phyloP scores from a whole-genome alignment of 805 yeast genomes.

The Candida railenensis region DNA sequence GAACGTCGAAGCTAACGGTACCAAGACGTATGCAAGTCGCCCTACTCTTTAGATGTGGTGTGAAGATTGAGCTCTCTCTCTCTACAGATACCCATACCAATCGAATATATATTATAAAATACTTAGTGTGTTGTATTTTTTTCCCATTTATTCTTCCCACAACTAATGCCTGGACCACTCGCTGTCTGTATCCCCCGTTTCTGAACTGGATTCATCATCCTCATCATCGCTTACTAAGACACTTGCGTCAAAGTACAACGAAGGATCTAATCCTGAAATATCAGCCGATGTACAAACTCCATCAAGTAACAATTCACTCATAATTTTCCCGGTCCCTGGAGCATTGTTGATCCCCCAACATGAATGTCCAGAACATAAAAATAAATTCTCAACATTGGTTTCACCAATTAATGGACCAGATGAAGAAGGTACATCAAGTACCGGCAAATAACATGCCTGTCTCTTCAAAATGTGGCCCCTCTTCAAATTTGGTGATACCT shows the following conservation, averaged over 20 bases:
- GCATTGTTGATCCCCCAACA: conserved; percentile 99
- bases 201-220: conserved; percentile 4
- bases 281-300: conserved; percentile 80
- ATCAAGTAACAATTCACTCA: conserved; percentile 84
- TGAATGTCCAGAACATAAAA: conserved; percentile 88
- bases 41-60: too few relatives aligned
- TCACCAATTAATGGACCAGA: conserved; percentile 95
- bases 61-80: too few relatives aligned
- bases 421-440: conserved; percentile 85
- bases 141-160: not conserved
- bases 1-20: too few relatives aligned
- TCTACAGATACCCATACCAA: too few relatives aligned
- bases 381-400: conserved; percentile 79
- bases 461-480: conserved; percentile 74
- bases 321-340: conserved; percentile 91
- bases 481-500: conserved; percentile 64
- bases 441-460: conserved; percentile 96
- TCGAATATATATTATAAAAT: too few relatives aligned
- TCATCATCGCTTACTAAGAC: conserved; percentile 31
- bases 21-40: too few relatives aligned
- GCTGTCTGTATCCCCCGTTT: conserved; percentile 7
- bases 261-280: conserved; percentile 80
- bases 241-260: conserved; percentile 79
- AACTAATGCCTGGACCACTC: conserved; percentile 2
- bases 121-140: too few relatives aligned